Evolutionary conservation across 148 eudicot genomes (phyloP), one percentile per base, ranked within the genome.

Genomic region (Cornus florida): DNA sequence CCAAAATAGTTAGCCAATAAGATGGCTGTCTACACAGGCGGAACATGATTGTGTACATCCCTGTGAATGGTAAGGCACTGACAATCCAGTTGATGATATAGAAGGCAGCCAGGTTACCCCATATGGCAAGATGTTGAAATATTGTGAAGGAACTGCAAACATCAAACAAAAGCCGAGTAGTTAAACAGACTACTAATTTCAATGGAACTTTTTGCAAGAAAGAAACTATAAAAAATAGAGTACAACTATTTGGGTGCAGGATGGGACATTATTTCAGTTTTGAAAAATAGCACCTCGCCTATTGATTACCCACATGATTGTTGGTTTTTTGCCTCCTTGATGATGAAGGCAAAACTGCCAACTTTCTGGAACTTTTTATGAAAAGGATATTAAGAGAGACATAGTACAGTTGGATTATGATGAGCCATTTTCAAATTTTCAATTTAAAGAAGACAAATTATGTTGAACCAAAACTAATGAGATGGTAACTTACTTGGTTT

Each of bases 41-140:
- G 70, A 92, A 93, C 99, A 96, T 96, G 80, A 96, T 93, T 50
- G 97, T 93, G 89, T 93, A 87, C 99, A 96, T 93, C 71, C 94
- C 98, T 50, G 98, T 83, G 70, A 95, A 82, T 33, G 99, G 99
- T 64, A 96, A 67, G 32, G 93, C 79, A 81, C 99, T 96, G 84
- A 96, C 89, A 38, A 92, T 83, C 84, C 90, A 90, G 84, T 96
- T 96, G 86, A 96, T 93, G 74, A 85, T 59, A 69, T 96, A 96
- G 88, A 96, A 93, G 76, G 84, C 94, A 48, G 88, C 75, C 71
- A 96, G 84, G 82, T 96, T 96, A 8, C 99, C 99, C 99, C 99
- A 96, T 75, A 96, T 96, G 39, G 99, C 99, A 24, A 93, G 84
- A 86, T 89, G 99, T 88, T 96, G 99, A 82, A 93, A 77, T 70